A percentile compares a stretch with the other conserved stretches of the same genome.
phyloP scores from a whole-genome alignment of 1,284 basidiomycete species.

The Cryptococcus hybrid region DNA sequence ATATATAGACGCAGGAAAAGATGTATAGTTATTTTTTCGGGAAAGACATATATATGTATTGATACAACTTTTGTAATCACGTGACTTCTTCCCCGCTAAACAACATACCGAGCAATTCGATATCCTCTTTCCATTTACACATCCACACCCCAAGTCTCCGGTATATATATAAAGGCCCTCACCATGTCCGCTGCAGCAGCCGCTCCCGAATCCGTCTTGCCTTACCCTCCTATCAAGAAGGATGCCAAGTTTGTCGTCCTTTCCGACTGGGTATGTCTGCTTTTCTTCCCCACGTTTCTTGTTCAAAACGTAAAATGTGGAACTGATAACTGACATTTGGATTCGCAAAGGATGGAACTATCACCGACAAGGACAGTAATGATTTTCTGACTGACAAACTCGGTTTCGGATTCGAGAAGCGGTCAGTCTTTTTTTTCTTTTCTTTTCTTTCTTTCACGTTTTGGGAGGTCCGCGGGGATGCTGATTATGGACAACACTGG shows the following conservation, averaged over 20 bases:
- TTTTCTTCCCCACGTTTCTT: background rate
- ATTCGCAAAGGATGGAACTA: slow-evolving; percentile 72
- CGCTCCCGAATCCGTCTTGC: slow-evolving; percentile 52
- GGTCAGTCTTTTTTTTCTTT: slow-evolving; percentile 11
- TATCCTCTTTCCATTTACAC: too few species aligned
- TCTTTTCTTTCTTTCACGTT: slow-evolving; percentile 36
- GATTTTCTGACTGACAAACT: slow-evolving; percentile 58
- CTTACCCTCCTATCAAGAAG: slow-evolving; percentile 72
- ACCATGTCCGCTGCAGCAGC: slow-evolving; percentile 17
- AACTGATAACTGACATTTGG: background rate
- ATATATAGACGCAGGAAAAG: too few species aligned
- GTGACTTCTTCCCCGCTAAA: too few species aligned
- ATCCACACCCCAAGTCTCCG: too few species aligned
- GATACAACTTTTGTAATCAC: too few species aligned
- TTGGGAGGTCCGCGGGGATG: background rate
- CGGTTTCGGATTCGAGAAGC: slow-evolving; percentile 50
- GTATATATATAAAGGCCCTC: background rate
- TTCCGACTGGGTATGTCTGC: slow-evolving; percentile 74
- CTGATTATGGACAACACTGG: background rate
- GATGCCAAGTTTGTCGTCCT: slow-evolving; percentile 82
- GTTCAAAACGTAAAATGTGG: background rate
- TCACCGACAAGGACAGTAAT: slow-evolving; percentile 84
- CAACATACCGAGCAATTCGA: too few species aligned
- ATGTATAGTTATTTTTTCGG: too few species aligned
- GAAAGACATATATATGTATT: too few species aligned